Base-by-base conservation (phyloP, 148 eudicot species). In the Beta vulgaris region DNA sequence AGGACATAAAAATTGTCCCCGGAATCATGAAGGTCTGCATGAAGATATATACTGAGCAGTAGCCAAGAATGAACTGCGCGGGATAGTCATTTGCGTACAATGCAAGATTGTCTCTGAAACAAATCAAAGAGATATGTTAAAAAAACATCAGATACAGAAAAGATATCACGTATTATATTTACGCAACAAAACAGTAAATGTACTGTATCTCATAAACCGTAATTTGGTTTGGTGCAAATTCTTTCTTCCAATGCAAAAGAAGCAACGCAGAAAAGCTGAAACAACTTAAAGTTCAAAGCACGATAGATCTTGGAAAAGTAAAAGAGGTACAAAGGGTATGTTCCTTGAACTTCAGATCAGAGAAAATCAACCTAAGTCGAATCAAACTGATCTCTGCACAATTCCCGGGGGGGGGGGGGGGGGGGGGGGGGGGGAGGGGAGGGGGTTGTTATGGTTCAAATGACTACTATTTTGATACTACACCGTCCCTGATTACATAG, bases 21-120 rank as follows among this genome's bases (percentile, higher is more conserved):
- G 99, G 99, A 60, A 95, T 95, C 99, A 95, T 95, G 85, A 95
- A 95, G 55, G 99, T 95, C 81, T 95, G 99, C 99, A 95, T 95
- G 89, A 95, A 95, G 87, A 95, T 92, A 87, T 92, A 95, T 57
- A 91, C 91, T 43, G 99, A 86, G 72, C 99, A 95, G 86, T 95
- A 95, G 64, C 97, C 96, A 48, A 92, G 82, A 81, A 90, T 88
- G 83, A 95, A 95, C 76, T 89, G 86, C 21, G 94, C 90, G 66
- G 99, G 99, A 79, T 95, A 85, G 62, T 80, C 90, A 59, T 83
- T 68, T 34, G 99, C 94, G 78, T 92, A 95, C 49, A 76, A 77
- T 74, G 90, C 92, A 75, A 95, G 88, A 82, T 88, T 85, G 51
- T 92, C 97, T 78, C 99, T 95, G 96, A 37, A 84, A 57, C 70